Evolutionary conservation across 1,284 basidiomycete genomes (phyloP).

Genomic region (Pterulicium gracile): DNA sequence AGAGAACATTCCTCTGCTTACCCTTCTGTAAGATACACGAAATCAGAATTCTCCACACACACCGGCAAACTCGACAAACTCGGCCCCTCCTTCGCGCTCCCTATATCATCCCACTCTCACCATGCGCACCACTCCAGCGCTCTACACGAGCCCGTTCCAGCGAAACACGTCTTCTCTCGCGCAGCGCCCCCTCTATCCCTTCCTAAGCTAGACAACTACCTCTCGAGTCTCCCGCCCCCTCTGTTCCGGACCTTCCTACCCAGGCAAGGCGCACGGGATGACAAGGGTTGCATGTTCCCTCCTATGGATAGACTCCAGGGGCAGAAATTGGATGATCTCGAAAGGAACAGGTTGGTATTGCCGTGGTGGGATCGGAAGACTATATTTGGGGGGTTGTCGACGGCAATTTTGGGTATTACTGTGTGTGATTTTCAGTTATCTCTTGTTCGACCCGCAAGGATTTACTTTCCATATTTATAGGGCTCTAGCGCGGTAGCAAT

Average conservation of each 20-base stretch:
- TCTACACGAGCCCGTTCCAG: constrained; percentile 42
- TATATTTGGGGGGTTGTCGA: constrained; percentile 33
- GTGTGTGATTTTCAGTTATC: constrained; percentile 24
- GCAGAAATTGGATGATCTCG: constrained; percentile 42
- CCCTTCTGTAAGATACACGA: too few relatives aligned
- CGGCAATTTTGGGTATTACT: constrained; percentile 35
- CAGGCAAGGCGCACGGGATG: too few relatives aligned
- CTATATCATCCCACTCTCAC: neutral
- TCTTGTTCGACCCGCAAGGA: neutral
- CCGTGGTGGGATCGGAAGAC: constrained; percentile 46
- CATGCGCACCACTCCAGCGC: neutral
- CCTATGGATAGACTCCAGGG: constrained; percentile 46
- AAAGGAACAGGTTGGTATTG: constrained; percentile 35
- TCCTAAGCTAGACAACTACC: constrained; percentile 46
- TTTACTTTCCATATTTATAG: constrained; percentile 4
- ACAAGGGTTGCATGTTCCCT: constrained; percentile 35
- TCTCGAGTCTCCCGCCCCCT: constrained; percentile 36
- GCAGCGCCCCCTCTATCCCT: constrained; percentile 44
- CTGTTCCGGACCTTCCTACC: constrained; percentile 19
- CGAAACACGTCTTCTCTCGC: constrained; percentile 42
- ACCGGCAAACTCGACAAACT: neutral
- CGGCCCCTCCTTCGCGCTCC: neutral
- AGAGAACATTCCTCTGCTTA: too few relatives aligned
- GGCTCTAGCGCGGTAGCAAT: constrained; percentile 1
- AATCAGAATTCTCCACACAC: too few relatives aligned